Conservation (phyloP, 2,329 filamentous ascomycete genomes). For the Pseudogymnoascus sp. region DNA sequence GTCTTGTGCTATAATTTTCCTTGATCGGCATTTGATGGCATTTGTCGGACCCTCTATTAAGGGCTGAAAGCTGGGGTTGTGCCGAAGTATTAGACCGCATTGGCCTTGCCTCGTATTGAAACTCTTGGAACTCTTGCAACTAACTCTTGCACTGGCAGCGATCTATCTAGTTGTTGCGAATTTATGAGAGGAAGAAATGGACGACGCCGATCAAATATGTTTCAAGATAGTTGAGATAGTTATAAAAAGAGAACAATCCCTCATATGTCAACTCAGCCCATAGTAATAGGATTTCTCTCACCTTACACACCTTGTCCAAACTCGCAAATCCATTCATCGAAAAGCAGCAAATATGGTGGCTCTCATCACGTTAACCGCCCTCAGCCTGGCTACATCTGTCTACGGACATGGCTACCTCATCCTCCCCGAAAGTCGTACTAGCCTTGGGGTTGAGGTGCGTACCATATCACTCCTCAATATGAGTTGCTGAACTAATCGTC, state of each 20-base stretch:
- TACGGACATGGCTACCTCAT: slow-evolving; percentile 40
- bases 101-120: neutral
- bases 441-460: slow-evolving; percentile 36
- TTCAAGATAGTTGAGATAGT: neutral
- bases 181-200: neutral
- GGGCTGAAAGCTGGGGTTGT: neutral
- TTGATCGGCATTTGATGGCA: neutral
- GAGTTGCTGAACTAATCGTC: neutral
- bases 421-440: slow-evolving; percentile 36
- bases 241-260: slow-evolving; percentile 3
- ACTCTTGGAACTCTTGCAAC: neutral
- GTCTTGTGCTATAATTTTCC: neutral
- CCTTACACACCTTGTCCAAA: neutral
- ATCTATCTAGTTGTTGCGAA: neutral
- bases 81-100: neutral
- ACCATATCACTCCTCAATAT: slow-evolving; percentile 10
- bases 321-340: neutral
- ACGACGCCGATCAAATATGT: neutral
- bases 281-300: neutral
- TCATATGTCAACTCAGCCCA: neutral
- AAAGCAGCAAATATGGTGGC: neutral
- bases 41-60: neutral
- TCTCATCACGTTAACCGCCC: neutral
- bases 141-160: neutral
- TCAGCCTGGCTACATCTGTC: slow-evolving; percentile 13